phyloP scores from a whole-genome alignment of 495 filamentous ascomycete genomes.

The Aspergillus baeticus region DNA sequence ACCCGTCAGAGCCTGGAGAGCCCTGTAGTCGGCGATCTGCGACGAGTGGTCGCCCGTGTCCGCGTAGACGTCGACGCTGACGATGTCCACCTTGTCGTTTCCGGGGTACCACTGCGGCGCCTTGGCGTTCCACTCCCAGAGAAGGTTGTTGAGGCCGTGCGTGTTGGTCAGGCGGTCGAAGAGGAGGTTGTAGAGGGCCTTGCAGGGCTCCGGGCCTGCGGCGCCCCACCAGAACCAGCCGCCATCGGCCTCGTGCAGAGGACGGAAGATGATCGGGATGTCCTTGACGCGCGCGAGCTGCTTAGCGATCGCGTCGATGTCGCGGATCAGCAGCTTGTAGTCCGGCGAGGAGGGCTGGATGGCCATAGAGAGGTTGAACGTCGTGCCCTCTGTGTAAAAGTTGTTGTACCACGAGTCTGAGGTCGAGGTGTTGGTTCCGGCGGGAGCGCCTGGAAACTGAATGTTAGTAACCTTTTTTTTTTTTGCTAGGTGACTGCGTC shows the following conservation, averaged over 20 bases:
- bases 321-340: slow-evolving; percentile 5
- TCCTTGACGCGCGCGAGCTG: slow-evolving; percentile 6
- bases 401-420: slow-evolving; percentile 1
- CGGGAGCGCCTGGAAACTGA: background rate
- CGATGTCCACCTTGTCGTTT: slow-evolving; percentile 10
- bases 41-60: slow-evolving; percentile 5
- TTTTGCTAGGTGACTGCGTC: background rate
- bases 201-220: background rate
- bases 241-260: slow-evolving; percentile 9
- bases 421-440: background rate
- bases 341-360: background rate
- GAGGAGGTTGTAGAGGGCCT: slow-evolving; percentile 3
- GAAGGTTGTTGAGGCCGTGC: slow-evolving; percentile 7
- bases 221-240: slow-evolving; percentile 15
- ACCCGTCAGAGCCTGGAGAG: background rate
- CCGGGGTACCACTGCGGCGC: slow-evolving; percentile 8
- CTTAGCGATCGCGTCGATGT: slow-evolving; percentile 10
- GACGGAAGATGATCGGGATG: slow-evolving; percentile 8
- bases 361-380: background rate
- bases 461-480: background rate
- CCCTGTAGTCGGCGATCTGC: background rate
- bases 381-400: slow-evolving; percentile 12
- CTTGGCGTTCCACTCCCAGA: slow-evolving; percentile 7
- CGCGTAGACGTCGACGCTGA: slow-evolving; percentile 4
- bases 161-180: slow-evolving; percentile 1